These are phyloP conservation scores for Filosporella fistucella DNA, from an alignment of 495 filamentous ascomycete genomes.

Conservation along the genomic window DNA sequence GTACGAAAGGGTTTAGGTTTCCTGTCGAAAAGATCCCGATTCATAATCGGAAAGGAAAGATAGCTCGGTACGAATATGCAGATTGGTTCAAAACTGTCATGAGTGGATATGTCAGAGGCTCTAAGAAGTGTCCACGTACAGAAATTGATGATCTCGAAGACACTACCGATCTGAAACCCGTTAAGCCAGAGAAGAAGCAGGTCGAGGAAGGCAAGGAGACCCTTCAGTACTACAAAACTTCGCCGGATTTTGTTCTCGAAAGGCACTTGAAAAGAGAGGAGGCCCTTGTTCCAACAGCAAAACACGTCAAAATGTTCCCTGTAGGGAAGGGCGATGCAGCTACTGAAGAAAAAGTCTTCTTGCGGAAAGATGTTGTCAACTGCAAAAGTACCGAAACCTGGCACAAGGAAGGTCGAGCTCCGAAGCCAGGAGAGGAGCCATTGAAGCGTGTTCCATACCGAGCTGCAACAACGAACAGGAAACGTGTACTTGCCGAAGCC, in stretches of 20 bases:
- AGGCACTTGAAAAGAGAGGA: conserved; percentile 91
- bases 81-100: conserved; percentile 88
- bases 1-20: conserved; percentile 82
- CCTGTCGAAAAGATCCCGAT: conserved; percentile 72
- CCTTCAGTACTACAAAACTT: conserved; percentile 81
- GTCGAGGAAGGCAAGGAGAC: conserved; percentile 72
- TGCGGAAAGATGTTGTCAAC: conserved; percentile 70
- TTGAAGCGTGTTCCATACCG: conserved; percentile 86
- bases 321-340: conserved; percentile 58
- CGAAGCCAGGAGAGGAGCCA: conserved; percentile 63
- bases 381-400: conserved; percentile 94
- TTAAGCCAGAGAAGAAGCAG: conserved; percentile 66
- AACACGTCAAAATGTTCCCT: conserved; percentile 69
- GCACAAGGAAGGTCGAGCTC: conserved; percentile 90
- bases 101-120: conserved; percentile 54
- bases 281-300: conserved; percentile 65
- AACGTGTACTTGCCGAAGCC: conserved; percentile 84
- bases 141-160: conserved; percentile 77
- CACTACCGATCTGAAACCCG: conserved; percentile 63
- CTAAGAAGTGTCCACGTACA: conserved; percentile 38
- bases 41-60: conserved; percentile 65
- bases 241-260: conserved; percentile 77
- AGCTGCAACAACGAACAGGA: conserved; percentile 82
- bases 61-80: conserved; percentile 62
- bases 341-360: conserved; percentile 76